These are phyloP conservation scores for Corynascus novoguineensis DNA, from an alignment of 495 filamentous ascomycete species.

Conservation along the genomic window DNA sequence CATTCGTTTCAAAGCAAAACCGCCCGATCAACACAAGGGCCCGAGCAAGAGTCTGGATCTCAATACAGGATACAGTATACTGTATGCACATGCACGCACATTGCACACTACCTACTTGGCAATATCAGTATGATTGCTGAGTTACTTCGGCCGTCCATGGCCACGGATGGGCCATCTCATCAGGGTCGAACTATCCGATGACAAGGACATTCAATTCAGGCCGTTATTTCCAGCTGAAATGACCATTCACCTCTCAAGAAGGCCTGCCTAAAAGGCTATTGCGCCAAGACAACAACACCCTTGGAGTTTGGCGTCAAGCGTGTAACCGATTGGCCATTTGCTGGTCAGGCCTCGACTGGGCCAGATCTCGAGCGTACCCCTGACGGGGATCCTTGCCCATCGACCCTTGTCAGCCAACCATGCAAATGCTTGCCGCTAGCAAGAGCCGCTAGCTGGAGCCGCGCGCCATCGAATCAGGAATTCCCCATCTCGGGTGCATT, in stretches of 20 bases:
- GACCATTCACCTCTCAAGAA: background rate
- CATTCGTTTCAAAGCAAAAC: conserved; percentile 13
- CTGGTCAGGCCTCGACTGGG: conserved; percentile 6
- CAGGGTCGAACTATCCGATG: too few relatives aligned
- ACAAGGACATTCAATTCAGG: too few relatives aligned
- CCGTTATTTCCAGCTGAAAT: background rate
- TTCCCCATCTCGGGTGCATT: background rate
- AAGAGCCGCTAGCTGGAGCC: conserved; percentile 14
- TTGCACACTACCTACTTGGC: too few relatives aligned
- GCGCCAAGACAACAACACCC: background rate
- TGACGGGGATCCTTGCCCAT: conserved; percentile 1
- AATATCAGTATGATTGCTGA: too few relatives aligned
- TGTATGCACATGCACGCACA: background rate
- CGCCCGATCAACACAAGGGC: background rate
- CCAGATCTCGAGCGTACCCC: conserved; percentile 18
- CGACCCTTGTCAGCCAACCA: conserved; percentile 13
- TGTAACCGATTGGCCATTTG: conserved; percentile 25
- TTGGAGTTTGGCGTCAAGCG: conserved; percentile 7
- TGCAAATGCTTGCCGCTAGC: background rate
- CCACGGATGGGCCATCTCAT: too few relatives aligned
- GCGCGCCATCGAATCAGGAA: conserved; percentile 12
- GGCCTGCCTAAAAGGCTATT: background rate
- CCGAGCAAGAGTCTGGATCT: background rate
- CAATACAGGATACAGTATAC: background rate
- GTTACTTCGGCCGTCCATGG: too few relatives aligned